Base-by-base conservation (phyloP, 2,329 filamentous ascomycete species). In the Xylaria sp. region DNA sequence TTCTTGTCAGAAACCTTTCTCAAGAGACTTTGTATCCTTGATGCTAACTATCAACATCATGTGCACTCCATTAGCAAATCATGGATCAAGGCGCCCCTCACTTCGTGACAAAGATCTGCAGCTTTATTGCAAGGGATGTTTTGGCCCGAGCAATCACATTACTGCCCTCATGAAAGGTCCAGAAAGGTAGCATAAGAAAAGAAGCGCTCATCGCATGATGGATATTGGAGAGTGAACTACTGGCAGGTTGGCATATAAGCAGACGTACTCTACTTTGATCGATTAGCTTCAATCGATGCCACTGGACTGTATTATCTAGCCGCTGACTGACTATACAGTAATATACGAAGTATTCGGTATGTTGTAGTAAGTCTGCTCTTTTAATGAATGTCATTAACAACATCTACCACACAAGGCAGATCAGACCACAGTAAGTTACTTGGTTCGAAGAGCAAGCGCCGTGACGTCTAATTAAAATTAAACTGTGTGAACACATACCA, bases 21-120 rank as follows among this genome's bases (percentile, higher is more conserved):
- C n/a, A 33, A 20, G 49, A 53, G 47, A 13, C 11, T 31, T 53
- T n/a, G 25, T 42, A 49, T 38, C 50, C 29, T 60, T 15, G 20
- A 51, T 61, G 51, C 36, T 51, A 42, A 54, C 25, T 13, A 51
- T 27, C 17, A 57, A 15, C 36, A 60, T 56, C 63, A 65, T 59
- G 49, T 57, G 36, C 56, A 45, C 42, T 27, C 10, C 20, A n/a
- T 17, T 25, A 20, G 39, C 55, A 58, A 63, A 63, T 63, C 65
- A 63, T n/a, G 25, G 47, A 39, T 27, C 22, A 63, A 44, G 44
- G 31, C 45, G 31, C 27, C 51, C 55, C 44, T 64, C 36, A 54
- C 56, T 38, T n/a, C 44, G 31, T 15, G 38, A 51, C 11, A n/a
- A 47, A 54, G 36, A 25, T 25, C 61, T 61, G 31, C 50, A 54